These are phyloP conservation scores for Myriosclerotinia curreyana DNA, from an alignment of 2,329 filamentous ascomycete species.

Conservation along the genomic window DNA sequence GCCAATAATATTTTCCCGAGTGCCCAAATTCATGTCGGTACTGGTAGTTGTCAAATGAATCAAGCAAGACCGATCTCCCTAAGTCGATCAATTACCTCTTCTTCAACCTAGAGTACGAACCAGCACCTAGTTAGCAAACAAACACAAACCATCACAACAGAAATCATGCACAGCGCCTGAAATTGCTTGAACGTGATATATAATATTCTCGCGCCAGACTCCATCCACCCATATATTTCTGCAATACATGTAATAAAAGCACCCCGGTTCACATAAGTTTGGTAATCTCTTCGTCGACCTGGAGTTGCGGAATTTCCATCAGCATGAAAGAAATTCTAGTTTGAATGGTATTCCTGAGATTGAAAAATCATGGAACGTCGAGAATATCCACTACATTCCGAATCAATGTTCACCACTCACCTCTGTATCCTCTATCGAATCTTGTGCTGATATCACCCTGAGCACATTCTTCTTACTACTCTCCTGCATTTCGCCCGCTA, in stretches of 20 bases:
- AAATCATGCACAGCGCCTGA: constrained; percentile 3
- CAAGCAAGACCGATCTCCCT: constrained; percentile 20
- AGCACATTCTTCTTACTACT: constrained; percentile 99
- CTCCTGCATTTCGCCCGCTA: constrained; percentile 96
- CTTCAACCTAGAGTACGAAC: constrained; percentile 19
- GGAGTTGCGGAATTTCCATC: constrained; percentile 35
- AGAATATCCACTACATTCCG: background rate
- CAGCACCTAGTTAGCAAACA: constrained; percentile 19
- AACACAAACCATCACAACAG: constrained; percentile 20
- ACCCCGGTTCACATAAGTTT: constrained; percentile 40
- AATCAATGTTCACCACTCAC: constrained; percentile 50
- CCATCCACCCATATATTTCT: constrained; percentile 26
- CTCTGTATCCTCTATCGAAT: constrained; percentile 98
- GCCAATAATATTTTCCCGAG: background rate
- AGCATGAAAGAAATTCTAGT: constrained; percentile 21
- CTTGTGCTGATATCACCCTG: constrained; percentile 92
- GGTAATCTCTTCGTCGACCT: constrained; percentile 42
- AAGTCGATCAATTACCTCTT: constrained; percentile 18
- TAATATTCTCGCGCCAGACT: constrained; percentile 29
- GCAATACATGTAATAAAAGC: constrained; percentile 28
- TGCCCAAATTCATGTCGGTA: background rate
- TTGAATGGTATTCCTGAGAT: background rate
- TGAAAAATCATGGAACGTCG: constrained; percentile 38
- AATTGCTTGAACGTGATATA: constrained; percentile 14
- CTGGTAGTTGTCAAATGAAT: background rate